Percentiles rank a stretch among this genome's conserved stretches.
Conservation (phyloP, 371 early-diverging fungal species). For the Rhizopus sp. region DNA sequence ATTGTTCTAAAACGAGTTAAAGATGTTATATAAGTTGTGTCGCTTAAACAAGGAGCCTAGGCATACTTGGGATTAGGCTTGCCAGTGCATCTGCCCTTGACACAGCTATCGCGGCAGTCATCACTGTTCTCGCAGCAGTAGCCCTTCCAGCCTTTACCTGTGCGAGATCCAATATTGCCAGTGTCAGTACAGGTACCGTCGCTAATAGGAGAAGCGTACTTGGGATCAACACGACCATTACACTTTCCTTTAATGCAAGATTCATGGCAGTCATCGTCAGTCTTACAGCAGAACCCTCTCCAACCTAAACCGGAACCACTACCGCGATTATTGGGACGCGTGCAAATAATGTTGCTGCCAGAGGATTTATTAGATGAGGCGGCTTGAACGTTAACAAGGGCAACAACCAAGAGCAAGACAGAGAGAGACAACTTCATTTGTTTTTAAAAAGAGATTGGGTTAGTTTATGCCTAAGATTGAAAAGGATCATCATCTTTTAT, state of each 20-base stretch:
- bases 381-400: background rate
- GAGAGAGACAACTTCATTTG: background rate
- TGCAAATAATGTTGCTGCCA: background rate
- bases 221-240: background rate
- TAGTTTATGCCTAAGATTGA: no score
- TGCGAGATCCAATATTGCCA: background rate
- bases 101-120: constrained; percentile 3
- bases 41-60: no score
- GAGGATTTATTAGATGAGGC: no score
- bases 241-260: background rate
- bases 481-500: no score
- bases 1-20: no score
- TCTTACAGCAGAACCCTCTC: background rate
- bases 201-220: background rate
- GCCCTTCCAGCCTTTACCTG: background rate
- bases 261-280: constrained; percentile 1
- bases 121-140: background rate
- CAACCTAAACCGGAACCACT: background rate
- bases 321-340: background rate
- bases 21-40: no score
- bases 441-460: no score
- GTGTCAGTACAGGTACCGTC: background rate
- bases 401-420: background rate
- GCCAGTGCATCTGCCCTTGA: background rate
- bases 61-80: background rate